Conservation (phyloP, 2,329 filamentous ascomycete species). For the Hypoxylon sp. region DNA sequence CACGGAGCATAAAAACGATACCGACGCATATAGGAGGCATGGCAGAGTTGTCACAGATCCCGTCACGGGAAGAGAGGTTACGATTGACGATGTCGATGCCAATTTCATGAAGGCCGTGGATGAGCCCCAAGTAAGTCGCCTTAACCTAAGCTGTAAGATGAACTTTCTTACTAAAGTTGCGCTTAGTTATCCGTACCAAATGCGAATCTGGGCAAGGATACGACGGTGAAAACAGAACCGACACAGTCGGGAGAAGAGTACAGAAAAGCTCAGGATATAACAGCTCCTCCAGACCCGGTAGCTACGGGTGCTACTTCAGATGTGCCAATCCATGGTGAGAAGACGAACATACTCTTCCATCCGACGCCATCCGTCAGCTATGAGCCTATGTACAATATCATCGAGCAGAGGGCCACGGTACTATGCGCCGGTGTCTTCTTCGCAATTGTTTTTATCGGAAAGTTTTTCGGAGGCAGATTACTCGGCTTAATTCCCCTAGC, state of each 20-base stretch:
- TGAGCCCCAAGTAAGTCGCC: constrained; percentile 73
- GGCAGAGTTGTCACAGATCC: constrained; percentile 88
- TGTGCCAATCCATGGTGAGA: constrained; percentile 95
- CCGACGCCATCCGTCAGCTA: constrained; percentile 92
- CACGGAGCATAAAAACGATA: constrained; percentile 61
- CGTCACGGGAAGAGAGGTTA: constrained; percentile 86
- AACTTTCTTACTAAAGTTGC: background rate
- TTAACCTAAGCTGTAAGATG: background rate
- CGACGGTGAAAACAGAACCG: constrained; percentile 78
- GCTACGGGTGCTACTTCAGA: constrained; percentile 87
- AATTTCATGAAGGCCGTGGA: constrained; percentile 78
- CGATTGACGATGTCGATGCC: constrained; percentile 85
- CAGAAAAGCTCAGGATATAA: constrained; percentile 87
- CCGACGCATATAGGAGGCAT: constrained; percentile 57
- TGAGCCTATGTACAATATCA: constrained; percentile 84
- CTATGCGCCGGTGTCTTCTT: constrained; percentile 80
- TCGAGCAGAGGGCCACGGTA: constrained; percentile 81
- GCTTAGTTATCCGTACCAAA: constrained; percentile 85
- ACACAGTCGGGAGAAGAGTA: constrained; percentile 84
- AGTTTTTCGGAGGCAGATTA: constrained; percentile 82
- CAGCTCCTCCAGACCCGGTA: constrained; percentile 89
- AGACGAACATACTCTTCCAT: constrained; percentile 96
- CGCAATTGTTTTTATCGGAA: constrained; percentile 82
- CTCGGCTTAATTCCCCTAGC: constrained; percentile 82
- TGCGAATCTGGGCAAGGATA: constrained; percentile 83